Conservation (phyloP, 305 asterid species). For the Solanum aculeatissimum region DNA sequence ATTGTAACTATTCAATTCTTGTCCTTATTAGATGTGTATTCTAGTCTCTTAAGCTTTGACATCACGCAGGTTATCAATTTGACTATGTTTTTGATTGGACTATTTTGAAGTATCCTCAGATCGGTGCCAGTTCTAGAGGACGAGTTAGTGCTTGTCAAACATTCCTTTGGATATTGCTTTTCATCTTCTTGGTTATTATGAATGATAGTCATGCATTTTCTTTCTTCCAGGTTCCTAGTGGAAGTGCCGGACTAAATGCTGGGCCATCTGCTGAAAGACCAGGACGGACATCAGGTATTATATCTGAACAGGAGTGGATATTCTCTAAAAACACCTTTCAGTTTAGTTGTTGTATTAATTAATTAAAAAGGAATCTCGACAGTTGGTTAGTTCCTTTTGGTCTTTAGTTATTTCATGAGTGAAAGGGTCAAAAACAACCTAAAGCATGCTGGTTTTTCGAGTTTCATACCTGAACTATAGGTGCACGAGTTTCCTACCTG, state of each 20-base stretch:
- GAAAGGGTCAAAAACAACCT: neutral
- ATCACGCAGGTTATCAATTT: constrained; percentile 67
- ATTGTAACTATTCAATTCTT: neutral
- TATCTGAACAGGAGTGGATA: neutral
- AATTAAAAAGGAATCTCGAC: neutral
- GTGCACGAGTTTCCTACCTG: neutral
- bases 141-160: constrained; percentile 34
- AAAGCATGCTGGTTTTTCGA: neutral
- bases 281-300: constrained; percentile 72
- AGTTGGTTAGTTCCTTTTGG: neutral
- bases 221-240: constrained; percentile 53
- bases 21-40: neutral
- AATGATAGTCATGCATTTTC: neutral
- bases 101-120: constrained; percentile 85
- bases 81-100: constrained; percentile 97
- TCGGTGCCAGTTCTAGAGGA: constrained; percentile 64
- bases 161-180: neutral
- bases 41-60: neutral
- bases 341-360: neutral
- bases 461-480: neutral
- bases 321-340: neutral
- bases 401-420: neutral
- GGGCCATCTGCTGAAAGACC: constrained; percentile 85
- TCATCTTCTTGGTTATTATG: neutral
- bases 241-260: constrained; percentile 41